Evolutionary conservation across 257 asterid genomes (phyloP).

Genomic region (Gardenia jasminoides): DNA sequence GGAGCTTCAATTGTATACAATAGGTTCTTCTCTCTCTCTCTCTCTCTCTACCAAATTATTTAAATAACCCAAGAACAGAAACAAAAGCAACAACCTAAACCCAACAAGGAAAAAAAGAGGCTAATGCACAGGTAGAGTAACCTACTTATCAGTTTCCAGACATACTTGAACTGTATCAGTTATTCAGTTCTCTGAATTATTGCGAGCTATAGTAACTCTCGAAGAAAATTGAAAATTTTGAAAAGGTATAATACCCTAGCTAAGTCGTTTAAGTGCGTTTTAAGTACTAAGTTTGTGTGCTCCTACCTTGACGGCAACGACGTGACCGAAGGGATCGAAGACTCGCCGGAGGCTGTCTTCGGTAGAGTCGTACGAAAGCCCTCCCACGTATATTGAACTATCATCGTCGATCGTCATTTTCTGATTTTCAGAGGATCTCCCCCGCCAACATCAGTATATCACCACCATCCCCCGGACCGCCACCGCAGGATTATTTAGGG

Average conservation of each 20-base stretch:
- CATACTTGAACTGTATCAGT: not conserved
- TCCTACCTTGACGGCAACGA: constrained; percentile 68
- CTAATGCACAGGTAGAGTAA: too few species aligned
- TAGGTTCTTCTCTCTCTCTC: too few species aligned
- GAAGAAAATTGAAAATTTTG: not conserved
- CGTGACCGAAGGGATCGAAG: constrained; percentile 56
- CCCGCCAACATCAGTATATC: not conserved
- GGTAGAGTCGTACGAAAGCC: constrained; percentile 58
- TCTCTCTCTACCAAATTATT: too few species aligned
- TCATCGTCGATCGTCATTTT: constrained; percentile 68
- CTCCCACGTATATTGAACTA: constrained; percentile 74
- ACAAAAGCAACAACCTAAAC: too few species aligned
- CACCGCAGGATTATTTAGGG: not conserved
- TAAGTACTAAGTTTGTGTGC: not conserved
- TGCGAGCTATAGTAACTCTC: too few species aligned
- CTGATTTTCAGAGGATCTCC: not conserved
- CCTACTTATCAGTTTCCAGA: constrained; percentile 4
- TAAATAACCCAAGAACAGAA: too few species aligned
- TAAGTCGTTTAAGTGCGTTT: not conserved
- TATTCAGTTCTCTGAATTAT: not conserved
- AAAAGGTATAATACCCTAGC: not conserved
- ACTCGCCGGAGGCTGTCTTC: constrained; percentile 66
- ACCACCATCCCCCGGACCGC: not conserved
- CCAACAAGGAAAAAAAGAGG: too few species aligned
- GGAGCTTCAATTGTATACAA: not conserved